phyloP scores from a whole-genome alignment of 805 yeast genomes.

The Cyberlindnera nakhonratchasimensis region DNA sequence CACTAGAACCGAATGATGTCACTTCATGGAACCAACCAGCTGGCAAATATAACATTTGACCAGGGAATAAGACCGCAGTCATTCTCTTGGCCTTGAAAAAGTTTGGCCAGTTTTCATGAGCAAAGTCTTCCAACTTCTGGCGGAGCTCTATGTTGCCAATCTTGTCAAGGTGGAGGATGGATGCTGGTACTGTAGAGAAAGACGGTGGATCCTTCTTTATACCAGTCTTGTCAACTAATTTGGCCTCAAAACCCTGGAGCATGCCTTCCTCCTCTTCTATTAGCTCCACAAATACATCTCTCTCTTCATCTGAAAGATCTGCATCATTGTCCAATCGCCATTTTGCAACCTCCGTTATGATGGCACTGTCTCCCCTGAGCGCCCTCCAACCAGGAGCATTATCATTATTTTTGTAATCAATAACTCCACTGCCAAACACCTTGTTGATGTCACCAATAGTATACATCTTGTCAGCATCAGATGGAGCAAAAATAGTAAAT shows the following conservation, averaged over 20 bases:
- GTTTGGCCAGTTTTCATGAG: slow-evolving; percentile 45
- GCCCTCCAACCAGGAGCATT: slow-evolving; percentile 62
- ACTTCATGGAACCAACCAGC: slow-evolving; percentile 86
- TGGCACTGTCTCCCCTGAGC: slow-evolving; percentile 60
- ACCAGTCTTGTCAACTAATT: slow-evolving; percentile 16
- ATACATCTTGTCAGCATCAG: slow-evolving; percentile 52
- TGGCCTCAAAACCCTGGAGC: slow-evolving; percentile 18
- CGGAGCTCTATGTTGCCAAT: slow-evolving; percentile 32
- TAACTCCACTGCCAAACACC: slow-evolving; percentile 59
- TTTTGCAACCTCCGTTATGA: slow-evolving; percentile 44
- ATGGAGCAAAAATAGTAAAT: slow-evolving; percentile 65
- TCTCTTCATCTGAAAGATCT: slow-evolving; percentile 22
- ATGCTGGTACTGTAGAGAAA: slow-evolving; percentile 62
- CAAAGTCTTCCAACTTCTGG: slow-evolving; percentile 32
- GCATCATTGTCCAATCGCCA: slow-evolving; percentile 38
- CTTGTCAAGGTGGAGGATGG: slow-evolving; percentile 57
- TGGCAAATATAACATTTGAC: slow-evolving; percentile 67
- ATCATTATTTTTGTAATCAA: slow-evolving; percentile 54
- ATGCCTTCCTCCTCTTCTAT: slow-evolving; percentile 30
- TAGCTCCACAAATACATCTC: slow-evolving; percentile 22
- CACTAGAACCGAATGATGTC: slow-evolving; percentile 49
- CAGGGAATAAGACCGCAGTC: slow-evolving; percentile 50
- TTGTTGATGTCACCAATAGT: slow-evolving; percentile 61
- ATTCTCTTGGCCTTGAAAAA: slow-evolving; percentile 40
- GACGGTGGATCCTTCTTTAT: slow-evolving; percentile 59